Percentiles rank a stretch among this genome's conserved stretches.
phyloP scores from a whole-genome alignment of 352 stramenopile species.

The Pythium sukuiense region DNA sequence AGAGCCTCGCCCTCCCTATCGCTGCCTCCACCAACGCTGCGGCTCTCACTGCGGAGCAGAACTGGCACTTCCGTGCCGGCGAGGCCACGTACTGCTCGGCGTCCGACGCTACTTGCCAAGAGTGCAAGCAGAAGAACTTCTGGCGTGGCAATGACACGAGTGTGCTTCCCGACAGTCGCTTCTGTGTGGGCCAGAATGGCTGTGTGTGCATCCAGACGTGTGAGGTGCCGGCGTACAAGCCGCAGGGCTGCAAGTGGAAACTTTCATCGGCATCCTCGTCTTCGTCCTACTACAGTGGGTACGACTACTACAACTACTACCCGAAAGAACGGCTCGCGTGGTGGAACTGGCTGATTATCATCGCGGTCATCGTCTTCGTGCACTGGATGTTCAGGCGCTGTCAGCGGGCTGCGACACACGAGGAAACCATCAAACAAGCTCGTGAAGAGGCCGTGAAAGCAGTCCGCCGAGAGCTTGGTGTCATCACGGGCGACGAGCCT shows the following conservation, averaged over 20 bases:
- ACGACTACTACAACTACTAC: not conserved
- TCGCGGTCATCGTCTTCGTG: not conserved
- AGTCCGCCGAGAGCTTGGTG: not conserved
- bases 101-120: constrained; percentile 18
- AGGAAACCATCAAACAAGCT: not conserved
- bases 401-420: not conserved
- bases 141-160: constrained; percentile 4
- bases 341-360: not conserved
- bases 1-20: constrained; percentile 12
- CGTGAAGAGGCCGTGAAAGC: not conserved
- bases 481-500: not conserved
- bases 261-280: constrained; percentile 12
- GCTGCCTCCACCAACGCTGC: constrained; percentile 9
- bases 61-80: constrained; percentile 27
- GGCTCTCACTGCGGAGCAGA: constrained; percentile 17
- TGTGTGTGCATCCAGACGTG: constrained; percentile 30
- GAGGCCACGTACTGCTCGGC: constrained; percentile 27
- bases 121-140: constrained; percentile 27
- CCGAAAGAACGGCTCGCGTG: not conserved
- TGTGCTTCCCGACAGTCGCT: constrained; percentile 17
- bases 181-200: constrained; percentile 13
- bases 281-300: not conserved
- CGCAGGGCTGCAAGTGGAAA: constrained; percentile 20
- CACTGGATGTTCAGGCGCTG: not conserved
- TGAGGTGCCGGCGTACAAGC: constrained; percentile 19